Conservation (phyloP, 1,284 basidiomycete genomes). For the Amylostereum areolatum region DNA sequence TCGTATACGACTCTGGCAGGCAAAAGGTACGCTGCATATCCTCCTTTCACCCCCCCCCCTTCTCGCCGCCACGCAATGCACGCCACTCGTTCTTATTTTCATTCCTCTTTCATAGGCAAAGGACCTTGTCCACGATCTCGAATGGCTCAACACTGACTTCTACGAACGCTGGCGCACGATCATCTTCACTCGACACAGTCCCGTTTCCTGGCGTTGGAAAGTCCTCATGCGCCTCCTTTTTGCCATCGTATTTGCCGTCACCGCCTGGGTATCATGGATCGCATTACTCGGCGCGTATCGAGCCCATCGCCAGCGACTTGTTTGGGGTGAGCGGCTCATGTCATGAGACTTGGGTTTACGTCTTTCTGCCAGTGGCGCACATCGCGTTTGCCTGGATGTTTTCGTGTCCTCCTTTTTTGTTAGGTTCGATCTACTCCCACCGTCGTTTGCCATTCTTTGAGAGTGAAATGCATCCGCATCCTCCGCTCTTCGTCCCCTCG, state of each 20-base stretch:
- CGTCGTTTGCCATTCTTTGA: too few relatives aligned
- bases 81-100: neutral
- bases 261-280: constrained; percentile 54
- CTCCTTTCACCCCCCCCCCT: constrained; percentile 5
- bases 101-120: constrained; percentile 39
- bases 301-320: constrained; percentile 62
- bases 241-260: constrained; percentile 40
- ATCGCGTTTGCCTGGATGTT: neutral
- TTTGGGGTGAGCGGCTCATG: constrained; percentile 73
- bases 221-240: constrained; percentile 31
- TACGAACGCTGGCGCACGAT: constrained; percentile 64
- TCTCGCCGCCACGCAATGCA: neutral
- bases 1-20: constrained; percentile 63
- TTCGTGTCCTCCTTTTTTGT: too few relatives aligned
- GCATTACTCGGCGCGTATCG: constrained; percentile 57
- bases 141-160: constrained; percentile 70
- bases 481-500: too few relatives aligned
- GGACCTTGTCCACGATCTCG: constrained; percentile 50
- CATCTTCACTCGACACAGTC: constrained; percentile 63
- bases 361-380: neutral
- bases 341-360: constrained; percentile 33
- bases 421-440: too few relatives aligned
- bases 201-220: constrained; percentile 65
- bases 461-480: too few relatives aligned
- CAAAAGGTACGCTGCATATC: constrained; percentile 39